Conservation (phyloP, 2,329 filamentous ascomycete genomes). For the Trichoderma gracile region DNA sequence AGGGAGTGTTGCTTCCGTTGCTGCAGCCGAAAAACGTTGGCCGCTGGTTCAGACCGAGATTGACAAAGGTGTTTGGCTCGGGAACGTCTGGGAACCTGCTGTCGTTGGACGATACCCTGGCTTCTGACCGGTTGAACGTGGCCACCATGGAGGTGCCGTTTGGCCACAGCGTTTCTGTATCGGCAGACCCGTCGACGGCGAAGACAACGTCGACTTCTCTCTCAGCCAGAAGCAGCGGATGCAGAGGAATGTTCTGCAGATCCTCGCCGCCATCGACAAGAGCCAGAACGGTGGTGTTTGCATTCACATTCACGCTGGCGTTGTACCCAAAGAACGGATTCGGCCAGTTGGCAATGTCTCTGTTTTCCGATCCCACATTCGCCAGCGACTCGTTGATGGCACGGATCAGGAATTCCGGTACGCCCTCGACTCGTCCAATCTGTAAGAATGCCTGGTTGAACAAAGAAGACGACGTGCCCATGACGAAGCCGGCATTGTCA, state of each 20-base stretch:
- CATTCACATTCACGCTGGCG: constrained; percentile 58
- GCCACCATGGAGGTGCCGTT: constrained; percentile 75
- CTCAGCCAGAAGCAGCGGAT: constrained; percentile 73
- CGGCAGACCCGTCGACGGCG: constrained; percentile 75
- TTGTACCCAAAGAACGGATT: constrained; percentile 75
- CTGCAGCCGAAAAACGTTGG: constrained; percentile 80
- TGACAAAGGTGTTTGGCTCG: constrained; percentile 75
- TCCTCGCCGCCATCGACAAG: constrained; percentile 80
- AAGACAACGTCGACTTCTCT: constrained; percentile 78
- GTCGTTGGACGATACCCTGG: constrained; percentile 56
- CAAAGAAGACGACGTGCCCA: constrained; percentile 81
- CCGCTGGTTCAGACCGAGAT: constrained; percentile 69
- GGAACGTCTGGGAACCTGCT: constrained; percentile 73
- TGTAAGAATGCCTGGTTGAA: constrained; percentile 78
- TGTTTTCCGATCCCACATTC: constrained; percentile 56
- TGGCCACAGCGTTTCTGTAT: constrained; percentile 69
- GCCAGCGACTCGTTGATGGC: constrained; percentile 55
- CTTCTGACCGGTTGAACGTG: constrained; percentile 62
- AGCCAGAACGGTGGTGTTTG: constrained; percentile 57
- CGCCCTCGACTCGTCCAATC: constrained; percentile 47
- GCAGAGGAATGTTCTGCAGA: constrained; percentile 74
- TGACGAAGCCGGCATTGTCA: constrained; percentile 79
- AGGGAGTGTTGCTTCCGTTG: constrained; percentile 38
- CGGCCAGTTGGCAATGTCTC: constrained; percentile 74
- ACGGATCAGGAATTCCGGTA: constrained; percentile 52